Evolutionary conservation across 495 filamentous ascomycete species (phyloP).

Genomic region (Aspergillus coremiiformis): DNA sequence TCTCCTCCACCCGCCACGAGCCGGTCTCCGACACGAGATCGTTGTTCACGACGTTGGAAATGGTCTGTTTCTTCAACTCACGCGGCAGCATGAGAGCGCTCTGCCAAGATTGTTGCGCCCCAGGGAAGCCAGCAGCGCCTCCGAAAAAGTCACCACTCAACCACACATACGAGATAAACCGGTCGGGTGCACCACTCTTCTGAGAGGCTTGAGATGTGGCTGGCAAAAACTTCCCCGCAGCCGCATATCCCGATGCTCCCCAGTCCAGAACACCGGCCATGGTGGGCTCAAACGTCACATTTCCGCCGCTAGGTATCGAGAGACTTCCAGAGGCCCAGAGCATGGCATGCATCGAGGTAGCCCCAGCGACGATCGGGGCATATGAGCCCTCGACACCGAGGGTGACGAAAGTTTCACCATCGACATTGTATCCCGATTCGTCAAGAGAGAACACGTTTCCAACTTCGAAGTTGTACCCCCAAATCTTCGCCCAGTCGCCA

Average conservation of each 20-base stretch:
- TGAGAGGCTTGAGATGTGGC: constrained; percentile 7
- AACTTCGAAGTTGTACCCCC: constrained; percentile 18
- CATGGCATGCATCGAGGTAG: constrained; percentile 15
- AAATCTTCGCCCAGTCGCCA: constrained; percentile 15
- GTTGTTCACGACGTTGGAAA: constrained; percentile 16
- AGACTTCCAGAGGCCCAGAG: constrained; percentile 13
- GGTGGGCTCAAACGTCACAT: constrained; percentile 9
- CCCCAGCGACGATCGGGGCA: constrained; percentile 1
- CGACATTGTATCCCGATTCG: constrained; percentile 9
- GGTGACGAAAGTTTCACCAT: constrained; percentile 11
- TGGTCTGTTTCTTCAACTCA: constrained; percentile 8
- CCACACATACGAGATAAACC: constrained; percentile 16
- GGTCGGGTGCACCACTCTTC: constrained; percentile 13
- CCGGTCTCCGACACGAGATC: constrained; percentile 8
- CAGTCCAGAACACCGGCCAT: constrained; percentile 21
- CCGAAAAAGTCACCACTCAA: constrained; percentile 14
- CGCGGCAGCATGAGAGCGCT: constrained; percentile 13
- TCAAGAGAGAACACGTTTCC: constrained; percentile 13
- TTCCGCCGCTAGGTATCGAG: background rate
- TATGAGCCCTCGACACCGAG: constrained; percentile 14
- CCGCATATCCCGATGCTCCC: constrained; percentile 14
- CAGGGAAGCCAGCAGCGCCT: constrained; percentile 9
- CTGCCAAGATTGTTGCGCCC: constrained; percentile 13
- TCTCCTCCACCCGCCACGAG: constrained; percentile 12
- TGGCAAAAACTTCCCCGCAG: constrained; percentile 15